Evolutionary conservation across 192 early-diverging fungal genomes (phyloP), one percentile per base, ranked within the genome.

Genomic region (Haplosporangium gracile): DNA sequence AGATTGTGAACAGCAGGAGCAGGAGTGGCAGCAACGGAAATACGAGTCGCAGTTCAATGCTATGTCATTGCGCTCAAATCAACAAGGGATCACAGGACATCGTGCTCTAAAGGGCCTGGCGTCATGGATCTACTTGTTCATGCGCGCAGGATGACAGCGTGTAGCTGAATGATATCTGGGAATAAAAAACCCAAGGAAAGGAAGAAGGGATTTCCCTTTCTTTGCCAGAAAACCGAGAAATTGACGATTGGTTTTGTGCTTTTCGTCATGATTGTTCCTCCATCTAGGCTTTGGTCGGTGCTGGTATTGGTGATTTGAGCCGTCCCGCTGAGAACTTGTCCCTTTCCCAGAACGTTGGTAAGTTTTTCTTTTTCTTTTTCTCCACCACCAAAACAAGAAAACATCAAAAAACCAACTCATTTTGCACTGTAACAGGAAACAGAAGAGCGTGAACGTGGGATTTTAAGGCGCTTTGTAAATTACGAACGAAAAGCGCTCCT

Each of bases 251-350:
- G 11, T 20, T 24, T 24, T 55, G 22, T 15, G 9, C 10, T 29
- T 32, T 10, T 32, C 32, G 6, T 57, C 4, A 4, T 29, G 60
- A 32, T 26, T 70, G 4, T 40, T 40, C 32, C 6, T 40, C 32
- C 38, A 8, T n/a, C 38, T 87, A 97, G 97, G 95, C 95, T 18
- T 89, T 99, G 70, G 97, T 99, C 18, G 94, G 98, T 83, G 97
- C 98, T 43, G 98, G 98, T 42, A 76, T 99, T 51, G 93, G 95
- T 74, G 98, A 99, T 88, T 80, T 98, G 57, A 86, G 93, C 34
- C 94, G 97, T 43, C 97, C 98, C 24, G 96, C 95, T 24, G 97
- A 99, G 80, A 95, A 96, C 88, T 90, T 99, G 75, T 95, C 94
- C 70, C 90, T 97, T 39, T 92, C 89, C 43, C 98, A 99, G 91